Evolutionary conservation across 768 basidiomycete species (phyloP), one percentile per base, ranked within the genome.

Genomic region (Termitomyces sp.): DNA sequence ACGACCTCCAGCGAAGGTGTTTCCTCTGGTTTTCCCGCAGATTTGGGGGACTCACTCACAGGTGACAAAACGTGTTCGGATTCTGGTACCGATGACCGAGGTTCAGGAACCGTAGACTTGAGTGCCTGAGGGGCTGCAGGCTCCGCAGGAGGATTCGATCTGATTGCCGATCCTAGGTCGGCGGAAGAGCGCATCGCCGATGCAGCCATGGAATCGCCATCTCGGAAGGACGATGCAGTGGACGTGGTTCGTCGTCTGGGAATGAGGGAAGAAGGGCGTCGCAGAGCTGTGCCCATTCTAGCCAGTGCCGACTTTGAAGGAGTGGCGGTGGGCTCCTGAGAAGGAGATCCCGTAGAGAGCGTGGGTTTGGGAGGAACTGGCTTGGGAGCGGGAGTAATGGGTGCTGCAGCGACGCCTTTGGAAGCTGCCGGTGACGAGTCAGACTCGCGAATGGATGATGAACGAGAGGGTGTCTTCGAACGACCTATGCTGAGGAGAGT

Each of bases 231-330:
- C 0, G 59, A 60, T 35, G 54, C 43, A 46, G 43, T 55, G 20
- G 59, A 60, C 4, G 54, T 55, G 32, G 59, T 60, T 32, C 59
- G 59, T 43, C 59, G 59, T 36, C 59, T 55, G 16, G 59, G 59
- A 30, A 60, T 60, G 36, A 60, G 59, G 18, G 59, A 55, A 46
- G 59, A 60, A 32, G 58, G 53, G 16, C 59, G 48, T 26, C 59
- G 59, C 4, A 60, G 33, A 32, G 33, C 59, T 18, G 52, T 53
- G 9, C 59, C 53, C 59, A 60, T 46, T 6, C 59, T 54, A 44
- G 59, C 40, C 32, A 60, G 41, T 36, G 26, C 12, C 1, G 59
- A 60, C 55, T 60, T 60, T n/a, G 59, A 60, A 55, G 59, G 59
- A 50, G 48, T 60, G 38, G 9, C 54, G 38, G 47, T 32, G 47